Evolutionary conservation across 371 early-diverging fungal species (phyloP), one percentile per base, ranked within the genome.

Genomic region (Phascolomyces articulosus): DNA sequence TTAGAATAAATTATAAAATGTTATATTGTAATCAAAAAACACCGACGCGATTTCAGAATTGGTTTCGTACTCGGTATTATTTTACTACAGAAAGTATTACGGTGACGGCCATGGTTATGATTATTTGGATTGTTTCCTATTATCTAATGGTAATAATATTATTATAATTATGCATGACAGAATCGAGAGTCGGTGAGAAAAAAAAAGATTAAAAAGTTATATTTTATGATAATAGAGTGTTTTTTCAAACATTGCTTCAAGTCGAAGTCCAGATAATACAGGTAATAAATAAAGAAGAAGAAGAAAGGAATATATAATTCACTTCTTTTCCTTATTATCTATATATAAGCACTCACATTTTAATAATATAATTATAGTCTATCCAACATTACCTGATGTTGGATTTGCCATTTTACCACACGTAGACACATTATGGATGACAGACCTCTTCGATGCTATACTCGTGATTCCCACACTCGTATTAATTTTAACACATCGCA

Each of bases 241-340:
- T 20, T 60, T 60, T 21, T 60, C 60, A 16, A 49, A 60, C 34
- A 60, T 49, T 29, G 60, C 60, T 23, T 60, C 60, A 10, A 29
- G 48, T 29, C 31, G 23, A 44, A 59, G 59, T 28, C 40, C 44
- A 26, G 47, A 59, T 23, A 59, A 59, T n/a, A 24, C 21, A 41
- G 59, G 59, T 59, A 59, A n/a, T 34, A 0, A 0, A 34, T 34
- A 34, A 6, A 34, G 6, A 34, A 9, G n/a, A n/a, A n/a, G n/a
- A n/a, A 34, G 6, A 34, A 9, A 34, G 0, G 34, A 9, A 2
- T 34, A 34, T 34, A 34, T 34, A 34, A 34, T n/a, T 34, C 34
- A 34, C 34, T 34, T 34, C 11, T 34, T 2, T 34, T 34, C 11
- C 11, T 2, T 34, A 6, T 34, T 34, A 2, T 9, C 11, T 2